These are phyloP conservation scores for Letharia lupina DNA, from an alignment of 495 filamentous ascomycete genomes.

Conservation along the genomic window DNA sequence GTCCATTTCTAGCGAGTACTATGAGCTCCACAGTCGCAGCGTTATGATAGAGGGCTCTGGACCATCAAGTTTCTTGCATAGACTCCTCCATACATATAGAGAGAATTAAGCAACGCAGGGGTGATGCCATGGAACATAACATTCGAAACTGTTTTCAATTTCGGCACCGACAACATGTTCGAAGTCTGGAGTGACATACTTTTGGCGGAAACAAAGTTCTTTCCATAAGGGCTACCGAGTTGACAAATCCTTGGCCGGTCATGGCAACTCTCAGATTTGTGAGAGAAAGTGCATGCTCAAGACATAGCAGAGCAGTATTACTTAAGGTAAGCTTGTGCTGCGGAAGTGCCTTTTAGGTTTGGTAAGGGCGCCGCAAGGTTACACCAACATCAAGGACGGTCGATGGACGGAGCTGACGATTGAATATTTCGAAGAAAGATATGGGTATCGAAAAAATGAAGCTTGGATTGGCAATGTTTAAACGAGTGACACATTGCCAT, in stretches of 20 bases:
- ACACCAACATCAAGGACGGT: neutral
- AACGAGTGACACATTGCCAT: neutral
- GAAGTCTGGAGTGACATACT: neutral
- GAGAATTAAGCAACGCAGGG: neutral
- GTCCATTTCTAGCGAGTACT: neutral
- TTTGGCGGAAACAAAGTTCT: neutral
- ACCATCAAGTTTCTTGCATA: no score
- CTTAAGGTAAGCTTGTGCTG: neutral
- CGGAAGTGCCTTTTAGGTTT: neutral
- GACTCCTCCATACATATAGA: neutral
- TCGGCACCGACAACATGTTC: neutral
- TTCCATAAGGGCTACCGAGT: no score
- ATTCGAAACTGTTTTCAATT: neutral
- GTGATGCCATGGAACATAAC: neutral
- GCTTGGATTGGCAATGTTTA: neutral
- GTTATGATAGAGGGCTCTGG: no score
- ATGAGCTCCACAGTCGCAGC: neutral
- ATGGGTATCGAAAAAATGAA: neutral
- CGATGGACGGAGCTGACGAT: neutral
- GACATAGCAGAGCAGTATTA: neutral
- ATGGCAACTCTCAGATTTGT: neutral
- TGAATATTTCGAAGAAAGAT: neutral
- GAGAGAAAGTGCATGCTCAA: neutral
- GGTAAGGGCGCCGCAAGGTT: neutral
- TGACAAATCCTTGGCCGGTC: no score